Conservation (phyloP, 306 rosid species). For the Mimosa pudica region DNA sequence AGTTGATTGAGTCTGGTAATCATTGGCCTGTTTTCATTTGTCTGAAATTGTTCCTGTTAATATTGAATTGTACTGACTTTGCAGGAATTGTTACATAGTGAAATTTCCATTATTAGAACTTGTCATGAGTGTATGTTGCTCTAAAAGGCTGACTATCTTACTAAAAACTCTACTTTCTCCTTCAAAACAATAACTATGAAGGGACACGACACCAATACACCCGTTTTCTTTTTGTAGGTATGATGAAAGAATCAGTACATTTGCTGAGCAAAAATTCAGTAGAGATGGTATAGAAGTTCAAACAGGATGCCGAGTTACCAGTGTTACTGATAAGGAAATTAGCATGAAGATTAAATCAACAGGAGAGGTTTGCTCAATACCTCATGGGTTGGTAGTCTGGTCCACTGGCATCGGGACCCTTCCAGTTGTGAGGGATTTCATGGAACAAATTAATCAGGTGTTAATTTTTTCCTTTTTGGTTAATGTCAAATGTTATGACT, state of each 20-base stretch:
- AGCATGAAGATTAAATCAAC: conserved; percentile 68
- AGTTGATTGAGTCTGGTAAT: conserved; percentile 12
- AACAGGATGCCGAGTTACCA: conserved; percentile 84
- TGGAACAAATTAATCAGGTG: conserved; percentile 98
- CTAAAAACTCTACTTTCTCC: background rate
- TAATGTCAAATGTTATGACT: conserved; percentile 60
- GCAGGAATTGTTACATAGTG: background rate
- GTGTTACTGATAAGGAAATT: conserved; percentile 78
- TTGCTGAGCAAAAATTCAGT: conserved; percentile 80
- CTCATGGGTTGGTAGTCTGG: conserved; percentile 93
- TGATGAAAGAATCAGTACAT: conserved; percentile 88
- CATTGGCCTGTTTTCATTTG: background rate
- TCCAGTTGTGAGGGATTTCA: conserved; percentile 85
- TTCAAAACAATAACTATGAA: conserved; percentile 5
- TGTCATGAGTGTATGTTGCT: conserved; percentile 27
- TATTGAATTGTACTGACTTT: conserved; percentile 4
- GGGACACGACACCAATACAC: conserved; percentile 18
- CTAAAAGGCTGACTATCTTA: conserved; percentile 2
- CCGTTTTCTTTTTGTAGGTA: conserved; percentile 53
- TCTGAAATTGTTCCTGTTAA: background rate
- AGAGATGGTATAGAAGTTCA: conserved; percentile 91
- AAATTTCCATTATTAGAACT: conserved; percentile 9
- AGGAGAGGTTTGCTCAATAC: conserved; percentile 67
- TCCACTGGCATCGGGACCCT: conserved; percentile 88
- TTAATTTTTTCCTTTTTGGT: background rate